These are phyloP conservation scores for Eucalyptus pumila DNA, from an alignment of 345 rosid genomes.

Conservation along the genomic window DNA sequence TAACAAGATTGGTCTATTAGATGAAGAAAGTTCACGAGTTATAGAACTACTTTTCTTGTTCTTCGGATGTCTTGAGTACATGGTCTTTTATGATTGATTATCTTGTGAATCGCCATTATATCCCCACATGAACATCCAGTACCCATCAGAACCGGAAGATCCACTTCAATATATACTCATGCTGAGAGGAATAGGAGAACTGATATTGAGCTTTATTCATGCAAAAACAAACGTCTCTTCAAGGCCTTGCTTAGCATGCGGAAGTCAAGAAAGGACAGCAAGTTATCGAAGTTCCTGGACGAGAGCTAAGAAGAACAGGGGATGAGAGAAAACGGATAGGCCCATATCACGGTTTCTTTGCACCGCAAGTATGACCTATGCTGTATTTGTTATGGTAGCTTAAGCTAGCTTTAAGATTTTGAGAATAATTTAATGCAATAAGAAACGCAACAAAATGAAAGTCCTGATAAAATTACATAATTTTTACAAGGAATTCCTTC, in stretches of 20 bases:
- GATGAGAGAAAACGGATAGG: not conserved
- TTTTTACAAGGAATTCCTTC: not conserved
- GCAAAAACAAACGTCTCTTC: conserved; percentile 44
- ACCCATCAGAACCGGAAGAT: conserved; percentile 33
- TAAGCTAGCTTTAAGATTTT: not conserved
- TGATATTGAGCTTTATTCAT: conserved; percentile 19
- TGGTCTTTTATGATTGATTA: not conserved
- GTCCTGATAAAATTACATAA: not conserved
- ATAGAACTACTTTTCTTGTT: too few species aligned
- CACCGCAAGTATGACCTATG: not conserved
- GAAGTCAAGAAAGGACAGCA: conserved; percentile 28
- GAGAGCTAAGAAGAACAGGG: not conserved
- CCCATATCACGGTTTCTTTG: not conserved
- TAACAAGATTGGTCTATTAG: too few species aligned
- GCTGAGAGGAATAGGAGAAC: conserved; percentile 13
- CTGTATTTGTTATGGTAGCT: not conserved
- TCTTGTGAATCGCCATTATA: not conserved
- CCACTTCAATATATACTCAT: conserved; percentile 19
- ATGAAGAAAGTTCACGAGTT: too few species aligned
- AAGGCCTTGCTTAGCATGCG: conserved; percentile 62
- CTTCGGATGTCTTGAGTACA: not conserved
- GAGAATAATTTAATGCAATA: not conserved
- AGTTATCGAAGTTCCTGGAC: not conserved
- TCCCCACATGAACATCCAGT: not conserved
- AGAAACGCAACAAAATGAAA: not conserved